Evolutionary conservation across 441 rosid species (phyloP), one percentile per base, ranked within the genome.

Genomic region (Croton laevigatus): DNA sequence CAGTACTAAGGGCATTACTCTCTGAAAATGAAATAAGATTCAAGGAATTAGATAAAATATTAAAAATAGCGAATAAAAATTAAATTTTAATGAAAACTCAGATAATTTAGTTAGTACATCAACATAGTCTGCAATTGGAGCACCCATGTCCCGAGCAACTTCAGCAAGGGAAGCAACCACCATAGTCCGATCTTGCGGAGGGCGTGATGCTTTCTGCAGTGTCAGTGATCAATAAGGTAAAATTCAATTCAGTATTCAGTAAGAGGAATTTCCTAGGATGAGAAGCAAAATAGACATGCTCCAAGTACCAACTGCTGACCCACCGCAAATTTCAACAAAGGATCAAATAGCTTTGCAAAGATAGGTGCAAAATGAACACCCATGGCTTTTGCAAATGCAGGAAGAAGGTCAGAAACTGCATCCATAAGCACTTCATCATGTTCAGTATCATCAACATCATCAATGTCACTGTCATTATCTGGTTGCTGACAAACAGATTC

Each of bases 341-440:
- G 94, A 70, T 90, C 99, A 79, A 96, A 93, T 60, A 96, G 78
- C 72, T 76, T 87, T 8, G 85, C 91, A 83, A 93, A 90, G 72
- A 91, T 84, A 14, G 97, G 90, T 11, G 97, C 96, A 85, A 93
- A 93, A 76, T 91, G 93, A 77, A 82, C 77, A 76, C 99, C 99
- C 97, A 93, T 86, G 80, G 91, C 81, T 88, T 90, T 91, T 48
- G 99, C 97, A 83, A 96, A 93, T 65, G 97, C 97, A 23, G 99
- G 99, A 81, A 96, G 94, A 72, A 96, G 93, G 77, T 96, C 99
- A 45, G 98, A 93, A 74, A 93, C 97, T 52, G 97, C 97, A 85
- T 96, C 98, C 98, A 96, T 96, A 68, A 96, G 96, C 73, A 93
- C 83, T 81, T 96, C 99, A 68, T 96, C 99, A 78, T 93, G 99